A percentile compares a stretch with the other conserved stretches of the same genome.
Conservation (phyloP, 2,329 filamentous ascomycete genomes). For the Fusarium pseudograminearum region DNA sequence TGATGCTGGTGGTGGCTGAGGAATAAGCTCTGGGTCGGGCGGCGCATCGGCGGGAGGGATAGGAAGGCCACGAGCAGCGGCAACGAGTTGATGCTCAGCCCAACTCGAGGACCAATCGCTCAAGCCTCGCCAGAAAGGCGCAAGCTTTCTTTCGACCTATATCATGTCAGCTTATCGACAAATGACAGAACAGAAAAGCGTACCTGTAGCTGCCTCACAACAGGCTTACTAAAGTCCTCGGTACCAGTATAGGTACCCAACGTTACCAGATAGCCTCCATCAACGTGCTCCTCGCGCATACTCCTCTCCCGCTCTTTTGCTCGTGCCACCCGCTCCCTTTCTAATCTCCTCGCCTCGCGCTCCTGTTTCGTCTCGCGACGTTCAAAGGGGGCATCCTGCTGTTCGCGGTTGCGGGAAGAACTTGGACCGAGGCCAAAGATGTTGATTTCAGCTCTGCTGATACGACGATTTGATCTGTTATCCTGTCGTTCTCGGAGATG, state of each 20-base stretch:
- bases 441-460: slow-evolving; percentile 60
- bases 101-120: slow-evolving; percentile 90
- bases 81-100: slow-evolving; percentile 96
- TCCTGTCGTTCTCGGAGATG: slow-evolving; percentile 36
- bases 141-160: slow-evolving; percentile 90
- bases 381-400: slow-evolving; percentile 62
- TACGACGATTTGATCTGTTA: slow-evolving; percentile 45
- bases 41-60: slow-evolving; percentile 88
- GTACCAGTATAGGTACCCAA: slow-evolving; percentile 91
- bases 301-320: slow-evolving; percentile 90
- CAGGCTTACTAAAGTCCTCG: slow-evolving; percentile 91
- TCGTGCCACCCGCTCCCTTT: slow-evolving; percentile 81
- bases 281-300: slow-evolving; percentile 90
- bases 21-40: slow-evolving; percentile 74
- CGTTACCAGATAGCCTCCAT: slow-evolving; percentile 94
- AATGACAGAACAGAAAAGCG: slow-evolving; percentile 34
- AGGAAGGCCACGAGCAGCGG: slow-evolving; percentile 84
- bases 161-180: slow-evolving; percentile 32
- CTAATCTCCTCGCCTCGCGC: slow-evolving; percentile 85
- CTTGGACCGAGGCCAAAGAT: slow-evolving; percentile 59
- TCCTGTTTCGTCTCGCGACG: slow-evolving; percentile 92
- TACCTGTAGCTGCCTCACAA: slow-evolving; percentile 93
- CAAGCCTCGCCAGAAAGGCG: slow-evolving; percentile 95
- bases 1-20: slow-evolving; percentile 59
- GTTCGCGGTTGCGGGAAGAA: slow-evolving; percentile 54